These are phyloP conservation scores for Triangularia verruculosa DNA, from an alignment of 2,329 filamentous ascomycete species.

Conservation along the genomic window DNA sequence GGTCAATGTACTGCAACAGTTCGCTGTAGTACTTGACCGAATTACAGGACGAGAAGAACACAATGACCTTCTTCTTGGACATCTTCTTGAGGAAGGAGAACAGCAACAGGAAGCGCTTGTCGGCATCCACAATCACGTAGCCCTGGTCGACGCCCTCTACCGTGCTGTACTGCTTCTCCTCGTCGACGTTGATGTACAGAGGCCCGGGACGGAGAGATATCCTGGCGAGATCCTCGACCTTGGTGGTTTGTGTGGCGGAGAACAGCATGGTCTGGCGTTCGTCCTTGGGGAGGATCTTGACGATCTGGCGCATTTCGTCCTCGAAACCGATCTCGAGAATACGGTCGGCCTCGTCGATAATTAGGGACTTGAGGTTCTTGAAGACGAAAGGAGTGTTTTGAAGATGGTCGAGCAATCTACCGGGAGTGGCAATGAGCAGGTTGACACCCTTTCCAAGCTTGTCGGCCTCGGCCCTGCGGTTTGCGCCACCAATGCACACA, in stretches of 20 bases:
- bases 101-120: conserved; percentile 88
- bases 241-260: conserved; percentile 96
- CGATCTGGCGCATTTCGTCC: conserved; percentile 95
- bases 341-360: conserved; percentile 96
- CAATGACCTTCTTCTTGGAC: conserved; percentile 94
- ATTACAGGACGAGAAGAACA: conserved; percentile 90
- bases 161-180: conserved; percentile 83
- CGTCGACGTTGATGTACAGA: conserved; percentile 95
- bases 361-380: conserved; percentile 87
- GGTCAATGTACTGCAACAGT: conserved; percentile 94
- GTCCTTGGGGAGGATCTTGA: conserved; percentile 86
- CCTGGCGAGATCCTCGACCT: conserved; percentile 92
- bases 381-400: conserved; percentile 89
- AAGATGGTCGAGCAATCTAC: conserved; percentile 83
- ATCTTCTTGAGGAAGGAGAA: conserved; percentile 94
- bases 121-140: conserved; percentile 88
- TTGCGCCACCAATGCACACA: conserved; percentile 94
- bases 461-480: conserved; percentile 83
- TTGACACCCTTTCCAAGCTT: conserved; percentile 95
- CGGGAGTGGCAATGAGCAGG: conserved; percentile 88
- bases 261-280: conserved; percentile 96
- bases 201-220: conserved; percentile 90
- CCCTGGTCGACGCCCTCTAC: conserved; percentile 94
- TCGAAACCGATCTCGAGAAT: conserved; percentile 98
- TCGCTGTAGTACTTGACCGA: conserved; percentile 96